Conservation (phyloP, 2,329 filamentous ascomycete genomes). For the Simplicillium aogashimaense region DNA sequence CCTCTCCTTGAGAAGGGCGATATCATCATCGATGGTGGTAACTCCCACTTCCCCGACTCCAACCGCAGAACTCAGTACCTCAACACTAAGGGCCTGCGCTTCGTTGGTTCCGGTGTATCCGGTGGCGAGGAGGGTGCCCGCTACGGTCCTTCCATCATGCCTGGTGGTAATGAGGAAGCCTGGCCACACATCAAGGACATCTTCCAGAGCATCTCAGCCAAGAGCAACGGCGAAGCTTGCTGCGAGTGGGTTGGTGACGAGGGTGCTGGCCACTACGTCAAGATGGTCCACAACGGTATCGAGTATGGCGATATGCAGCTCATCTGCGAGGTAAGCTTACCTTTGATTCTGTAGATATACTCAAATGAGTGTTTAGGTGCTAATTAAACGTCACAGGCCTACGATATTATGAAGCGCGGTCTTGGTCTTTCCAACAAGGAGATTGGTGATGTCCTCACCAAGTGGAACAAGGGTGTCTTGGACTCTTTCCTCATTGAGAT, state of each 20-base stretch:
- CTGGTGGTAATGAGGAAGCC: conserved; percentile 94
- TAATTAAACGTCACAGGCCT: conserved; percentile 54
- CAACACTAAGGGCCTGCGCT: conserved; percentile 76
- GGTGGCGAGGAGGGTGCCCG: conserved; percentile 99
- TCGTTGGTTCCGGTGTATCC: conserved; percentile 94
- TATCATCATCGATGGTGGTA: conserved; percentile 97
- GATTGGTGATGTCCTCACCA: conserved; percentile 85
- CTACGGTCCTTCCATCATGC: conserved; percentile 96
- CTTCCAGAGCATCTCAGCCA: conserved; percentile 95
- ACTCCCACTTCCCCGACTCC: conserved; percentile 93
- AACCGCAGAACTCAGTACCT: conserved; percentile 93
- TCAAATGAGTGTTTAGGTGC: background rate
- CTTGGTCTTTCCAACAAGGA: conserved; percentile 83
- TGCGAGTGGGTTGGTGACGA: conserved; percentile 99
- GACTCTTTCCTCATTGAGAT: conserved; percentile 99
- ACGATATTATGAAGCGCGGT: conserved; percentile 99
- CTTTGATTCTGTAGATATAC: background rate
- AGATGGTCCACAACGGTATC: conserved; percentile 99
- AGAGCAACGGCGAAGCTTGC: conserved; percentile 94
- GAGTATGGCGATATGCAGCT: conserved; percentile 99
- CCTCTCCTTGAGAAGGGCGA: conserved; percentile 76
- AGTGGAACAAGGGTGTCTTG: conserved; percentile 98
- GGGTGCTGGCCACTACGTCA: conserved; percentile 99
- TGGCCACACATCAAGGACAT: conserved; percentile 99
- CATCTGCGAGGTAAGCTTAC: conserved; percentile 76